phyloP scores from a whole-genome alignment of 176 grass and related monocot species.

The Carex pumila region DNA sequence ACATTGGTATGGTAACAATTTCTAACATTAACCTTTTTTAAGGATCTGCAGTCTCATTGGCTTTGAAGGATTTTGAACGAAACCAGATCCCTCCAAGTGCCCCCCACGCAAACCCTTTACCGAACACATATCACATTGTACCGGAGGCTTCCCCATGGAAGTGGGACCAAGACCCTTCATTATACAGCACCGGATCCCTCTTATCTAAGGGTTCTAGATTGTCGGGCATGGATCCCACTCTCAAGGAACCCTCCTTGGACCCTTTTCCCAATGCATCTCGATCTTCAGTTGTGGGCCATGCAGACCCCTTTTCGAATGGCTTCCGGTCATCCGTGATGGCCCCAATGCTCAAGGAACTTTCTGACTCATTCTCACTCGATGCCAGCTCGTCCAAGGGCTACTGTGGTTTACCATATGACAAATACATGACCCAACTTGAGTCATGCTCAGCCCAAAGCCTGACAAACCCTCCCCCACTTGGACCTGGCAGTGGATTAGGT shows the following conservation, averaged over 20 bases:
- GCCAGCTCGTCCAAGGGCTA: slow-evolving; percentile 6
- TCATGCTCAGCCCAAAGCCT: slow-evolving; percentile 27
- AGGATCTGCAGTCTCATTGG: background rate
- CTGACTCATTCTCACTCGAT: slow-evolving; percentile 13
- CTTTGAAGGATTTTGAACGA: background rate
- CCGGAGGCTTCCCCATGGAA: slow-evolving; percentile 21
- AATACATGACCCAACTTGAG: slow-evolving; percentile 38
- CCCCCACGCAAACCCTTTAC: slow-evolving; percentile 17
- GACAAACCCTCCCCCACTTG: slow-evolving; percentile 7
- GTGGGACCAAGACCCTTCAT: background rate
- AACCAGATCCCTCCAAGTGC: background rate
- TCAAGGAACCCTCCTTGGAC: background rate
- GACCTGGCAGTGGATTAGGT: slow-evolving; percentile 25
- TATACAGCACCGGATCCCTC: background rate
- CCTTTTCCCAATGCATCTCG: slow-evolving; percentile 24
- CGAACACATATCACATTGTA: slow-evolving; percentile 12
- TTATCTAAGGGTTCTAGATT: background rate
- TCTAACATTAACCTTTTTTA: background rate
- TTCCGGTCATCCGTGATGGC: slow-evolving; percentile 33
- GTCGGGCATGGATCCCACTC: background rate
- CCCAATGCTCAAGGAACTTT: slow-evolving; percentile 18
- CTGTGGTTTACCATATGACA: slow-evolving; percentile 26
- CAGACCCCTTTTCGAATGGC: slow-evolving; percentile 11
- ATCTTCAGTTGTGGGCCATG: background rate
- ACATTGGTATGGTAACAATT: background rate